Evolutionary conservation across 306 rosid genomes (phyloP).

Genomic region (Clitoria ternatea): DNA sequence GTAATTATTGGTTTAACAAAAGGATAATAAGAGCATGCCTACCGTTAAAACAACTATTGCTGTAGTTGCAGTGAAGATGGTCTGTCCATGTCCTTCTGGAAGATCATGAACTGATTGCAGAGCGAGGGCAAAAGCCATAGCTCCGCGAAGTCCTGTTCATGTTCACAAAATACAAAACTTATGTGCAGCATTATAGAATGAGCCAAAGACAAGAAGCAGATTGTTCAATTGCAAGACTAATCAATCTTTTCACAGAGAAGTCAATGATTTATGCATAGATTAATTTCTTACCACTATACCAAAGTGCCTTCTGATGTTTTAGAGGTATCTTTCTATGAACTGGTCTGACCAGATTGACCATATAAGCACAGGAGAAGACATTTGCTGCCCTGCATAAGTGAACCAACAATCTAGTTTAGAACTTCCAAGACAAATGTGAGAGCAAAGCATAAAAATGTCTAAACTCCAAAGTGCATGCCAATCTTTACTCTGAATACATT

Average conservation of each 20-base stretch:
- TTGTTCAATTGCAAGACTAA: constrained; percentile 11
- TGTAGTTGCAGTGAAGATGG: constrained; percentile 95
- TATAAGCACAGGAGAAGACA: constrained; percentile 91
- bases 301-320: constrained; percentile 90
- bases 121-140: constrained; percentile 99
- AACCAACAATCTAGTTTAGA: constrained; percentile 17
- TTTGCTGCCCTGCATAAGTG: constrained; percentile 77
- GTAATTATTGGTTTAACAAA: constrained; percentile 19
- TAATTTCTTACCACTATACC: constrained; percentile 83
- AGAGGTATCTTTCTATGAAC: constrained; percentile 68
- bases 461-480: constrained; percentile 2
- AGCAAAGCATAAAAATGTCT: neutral
- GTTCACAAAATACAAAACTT: constrained; percentile 18
- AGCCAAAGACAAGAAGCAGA: neutral
- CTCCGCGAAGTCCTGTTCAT: constrained; percentile 90
- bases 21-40: constrained; percentile 27
- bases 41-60: constrained; percentile 98
- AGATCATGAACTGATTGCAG: constrained; percentile 97
- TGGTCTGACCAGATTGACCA: constrained; percentile 89
- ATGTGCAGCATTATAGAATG: constrained; percentile 14
- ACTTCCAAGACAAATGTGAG: constrained; percentile 7
- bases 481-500: neutral
- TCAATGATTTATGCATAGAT: constrained; percentile 12
- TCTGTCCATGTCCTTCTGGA: constrained; percentile 99
- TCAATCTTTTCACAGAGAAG: constrained; percentile 6